Percentiles rank a stretch among this genome's conserved stretches.
phyloP scores from a whole-genome alignment of 2,329 filamentous ascomycete species.

The Diaporthe amygdali region DNA sequence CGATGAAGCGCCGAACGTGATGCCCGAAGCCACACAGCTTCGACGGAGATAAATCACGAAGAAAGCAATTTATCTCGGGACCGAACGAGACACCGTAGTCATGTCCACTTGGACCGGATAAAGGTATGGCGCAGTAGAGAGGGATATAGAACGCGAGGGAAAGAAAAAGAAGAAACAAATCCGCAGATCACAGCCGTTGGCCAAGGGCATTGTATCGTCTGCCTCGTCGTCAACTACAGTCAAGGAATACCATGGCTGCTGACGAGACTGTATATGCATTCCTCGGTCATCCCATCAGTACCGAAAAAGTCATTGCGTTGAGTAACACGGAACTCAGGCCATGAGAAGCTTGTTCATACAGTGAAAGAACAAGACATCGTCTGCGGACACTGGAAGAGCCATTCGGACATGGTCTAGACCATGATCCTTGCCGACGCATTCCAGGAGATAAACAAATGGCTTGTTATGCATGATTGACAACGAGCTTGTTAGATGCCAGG shows the following conservation, averaged over 20 bases:
- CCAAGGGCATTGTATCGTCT: background rate
- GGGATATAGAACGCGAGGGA: background rate
- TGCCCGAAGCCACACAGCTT: background rate
- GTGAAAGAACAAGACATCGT: background rate
- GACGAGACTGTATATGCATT: background rate
- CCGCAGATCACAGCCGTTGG: background rate
- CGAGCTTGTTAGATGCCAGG: background rate
- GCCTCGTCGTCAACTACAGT: background rate
- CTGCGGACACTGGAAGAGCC: background rate
- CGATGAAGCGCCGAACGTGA: background rate
- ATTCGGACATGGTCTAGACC: background rate
- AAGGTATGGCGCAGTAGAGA: background rate
- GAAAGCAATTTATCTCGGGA: background rate
- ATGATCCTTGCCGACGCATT: background rate
- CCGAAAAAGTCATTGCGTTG: background rate
- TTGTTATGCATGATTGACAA: background rate
- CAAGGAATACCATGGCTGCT: background rate
- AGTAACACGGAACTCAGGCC: background rate
- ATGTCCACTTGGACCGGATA: background rate
- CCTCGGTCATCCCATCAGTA: background rate
- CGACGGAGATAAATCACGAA: background rate
- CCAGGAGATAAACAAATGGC: background rate
- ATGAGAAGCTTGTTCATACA: background rate
- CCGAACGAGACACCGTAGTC: background rate
- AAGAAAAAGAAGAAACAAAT: background rate